A percentile compares a stretch with the other conserved stretches of the same genome.
These are phyloP conservation scores for Claviceps citrina DNA, from an alignment of 2,329 filamentous ascomycete species.

Conservation along the genomic window DNA sequence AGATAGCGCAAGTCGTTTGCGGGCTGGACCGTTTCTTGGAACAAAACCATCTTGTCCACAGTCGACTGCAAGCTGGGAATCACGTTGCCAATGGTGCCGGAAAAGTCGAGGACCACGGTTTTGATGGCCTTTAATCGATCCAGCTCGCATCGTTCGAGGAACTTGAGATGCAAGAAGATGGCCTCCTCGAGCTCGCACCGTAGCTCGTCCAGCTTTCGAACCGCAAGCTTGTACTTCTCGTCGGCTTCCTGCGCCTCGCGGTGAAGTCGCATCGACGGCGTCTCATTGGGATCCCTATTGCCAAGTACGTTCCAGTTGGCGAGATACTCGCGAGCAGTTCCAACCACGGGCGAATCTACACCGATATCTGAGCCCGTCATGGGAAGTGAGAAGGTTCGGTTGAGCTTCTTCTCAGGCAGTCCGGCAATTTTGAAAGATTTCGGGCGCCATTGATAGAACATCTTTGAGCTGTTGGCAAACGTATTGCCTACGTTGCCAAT, in stretches of 20 bases:
- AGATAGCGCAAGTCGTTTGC: constrained; percentile 79
- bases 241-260: constrained; percentile 83
- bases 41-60: constrained; percentile 97
- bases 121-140: constrained; percentile 96
- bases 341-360: constrained; percentile 61
- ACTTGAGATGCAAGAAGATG: constrained; percentile 81
- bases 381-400: constrained; percentile 59
- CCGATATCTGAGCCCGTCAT: constrained; percentile 37
- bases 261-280: constrained; percentile 68
- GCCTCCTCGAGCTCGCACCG: constrained; percentile 91
- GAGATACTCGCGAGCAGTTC: constrained; percentile 76
- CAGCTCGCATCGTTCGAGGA: constrained; percentile 92
- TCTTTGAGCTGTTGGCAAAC: constrained; percentile 92
- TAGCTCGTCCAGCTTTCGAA: constrained; percentile 76
- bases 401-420: constrained; percentile 75
- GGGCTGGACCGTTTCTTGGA: constrained; percentile 97
- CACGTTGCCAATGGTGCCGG: constrained; percentile 91
- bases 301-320: constrained; percentile 77
- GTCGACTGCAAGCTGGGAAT: constrained; percentile 91
- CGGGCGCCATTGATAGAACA: constrained; percentile 94
- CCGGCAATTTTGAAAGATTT: constrained; percentile 81
- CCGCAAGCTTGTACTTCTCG: constrained; percentile 77
- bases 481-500: constrained; percentile 89
- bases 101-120: constrained; percentile 93
- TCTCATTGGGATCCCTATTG: constrained; percentile 86